Evolutionary conservation across 2,329 filamentous ascomycete species (phyloP), one percentile per base, ranked within the genome.

Genomic region (Tolypocladium cylindrosporum): DNA sequence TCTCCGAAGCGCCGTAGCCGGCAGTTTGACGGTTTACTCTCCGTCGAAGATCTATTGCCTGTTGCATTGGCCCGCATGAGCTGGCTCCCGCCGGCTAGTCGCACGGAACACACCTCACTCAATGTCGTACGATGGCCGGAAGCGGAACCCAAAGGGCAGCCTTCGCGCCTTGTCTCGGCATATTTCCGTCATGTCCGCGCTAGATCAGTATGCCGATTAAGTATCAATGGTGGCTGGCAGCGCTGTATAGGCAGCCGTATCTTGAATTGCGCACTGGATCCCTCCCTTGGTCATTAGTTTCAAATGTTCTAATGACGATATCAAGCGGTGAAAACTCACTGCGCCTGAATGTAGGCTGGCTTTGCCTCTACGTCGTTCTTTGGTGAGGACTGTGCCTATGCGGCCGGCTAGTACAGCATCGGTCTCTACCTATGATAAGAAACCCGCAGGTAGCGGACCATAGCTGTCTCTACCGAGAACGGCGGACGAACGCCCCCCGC

Each of bases 401-500:
- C 24, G 24, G 24, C 24, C 24, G 24, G 24, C 24, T 4, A 27
- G 31, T 51, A 36, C 14, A 13, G 16, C 9, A 3, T 19, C 4
- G 10, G 48, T 48, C 27, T 36, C n/a, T n/a, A n/a, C n/a, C n/a
- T 2, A 14, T 36, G 31, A 7, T 4, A 31, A 34, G 43, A n/a
- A 13, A 43, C 31, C 11, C 5, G 42, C 6, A 13, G 10, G 21
- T 14, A 34, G 31, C 37, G 14, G 37, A 53, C 48, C 50, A 45
- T 57, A 39, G 11, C 14, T 57, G 45, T 83, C 79, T 78, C 78
- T 57, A 64, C 66, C 63, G 70, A 72, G 56, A 67, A 71, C 61
- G 77, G 79, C 66, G 75, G 79, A 64, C 77, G 83, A 60, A 77
- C 78, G 61, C 78, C 78, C 78, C 78, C 77, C 57, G 67, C 69